Percentiles rank a stretch among this genome's conserved stretches.
phyloP scores from a whole-genome alignment of 179 eudicot species.

The Corrigiola litoralis region DNA sequence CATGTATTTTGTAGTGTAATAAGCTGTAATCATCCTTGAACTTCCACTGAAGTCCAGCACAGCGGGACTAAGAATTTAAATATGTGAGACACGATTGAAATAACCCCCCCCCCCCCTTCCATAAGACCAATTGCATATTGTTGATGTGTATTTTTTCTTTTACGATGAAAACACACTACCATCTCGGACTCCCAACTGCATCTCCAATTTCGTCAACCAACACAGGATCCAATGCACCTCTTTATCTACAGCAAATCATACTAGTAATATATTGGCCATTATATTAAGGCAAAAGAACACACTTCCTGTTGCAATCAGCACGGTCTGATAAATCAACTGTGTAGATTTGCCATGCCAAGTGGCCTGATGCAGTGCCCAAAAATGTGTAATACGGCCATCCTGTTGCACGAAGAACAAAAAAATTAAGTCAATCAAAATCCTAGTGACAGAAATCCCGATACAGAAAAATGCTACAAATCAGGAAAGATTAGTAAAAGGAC shows the following conservation, averaged over 20 bases:
- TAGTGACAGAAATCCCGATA: background rate
- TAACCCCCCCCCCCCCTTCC: background rate
- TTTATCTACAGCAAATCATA: background rate
- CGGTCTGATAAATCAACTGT: constrained; percentile 71
- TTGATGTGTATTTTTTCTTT: too few species aligned
- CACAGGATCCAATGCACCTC: background rate
- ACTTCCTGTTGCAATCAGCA: constrained; percentile 84
- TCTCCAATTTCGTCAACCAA: background rate
- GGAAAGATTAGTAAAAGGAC: background rate
- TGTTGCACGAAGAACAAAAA: constrained; percentile 27
- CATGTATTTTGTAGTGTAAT: too few species aligned
- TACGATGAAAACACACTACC: too few species aligned
- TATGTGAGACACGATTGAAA: too few species aligned
- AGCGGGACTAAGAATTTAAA: background rate
- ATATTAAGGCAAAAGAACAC: constrained; percentile 24
- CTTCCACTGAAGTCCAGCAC: background rate
- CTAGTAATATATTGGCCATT: background rate
- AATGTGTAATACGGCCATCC: constrained; percentile 81
- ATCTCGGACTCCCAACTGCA: background rate
- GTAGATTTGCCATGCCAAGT: constrained; percentile 81
- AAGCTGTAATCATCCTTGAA: too few species aligned
- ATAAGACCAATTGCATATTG: background rate
- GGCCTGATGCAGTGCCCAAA: constrained; percentile 66
- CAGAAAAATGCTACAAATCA: background rate
- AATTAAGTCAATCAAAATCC: background rate